Evolutionary conservation across 2,329 filamentous ascomycete species (phyloP), one percentile per base, ranked within the genome.

Genomic region (Aspergillus sp.): DNA sequence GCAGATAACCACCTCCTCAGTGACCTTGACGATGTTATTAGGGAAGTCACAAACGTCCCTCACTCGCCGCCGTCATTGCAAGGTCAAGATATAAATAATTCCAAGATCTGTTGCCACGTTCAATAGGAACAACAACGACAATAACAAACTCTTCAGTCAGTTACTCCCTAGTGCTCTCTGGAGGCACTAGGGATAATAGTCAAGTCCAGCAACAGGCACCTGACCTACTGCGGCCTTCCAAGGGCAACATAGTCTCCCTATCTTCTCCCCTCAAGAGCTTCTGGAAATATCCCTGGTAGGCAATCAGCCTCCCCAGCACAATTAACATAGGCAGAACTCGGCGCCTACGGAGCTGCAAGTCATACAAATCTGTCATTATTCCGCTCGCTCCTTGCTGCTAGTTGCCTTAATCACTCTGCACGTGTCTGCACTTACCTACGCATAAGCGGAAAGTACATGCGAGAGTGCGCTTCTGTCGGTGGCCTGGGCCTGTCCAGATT

Each of bases 281-380:
- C 27, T 40, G 39, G 12, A 48, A 53, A 34, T 58, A 54, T 28
- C 58, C 58, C 9, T 60, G 55, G 54, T 48, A 53, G 35, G 53
- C 52, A 29, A 43, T 57, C 32, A 50, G 58, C 41, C 45, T 57
- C 10, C 47, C 56, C 6, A 38, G 34, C 33, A 56, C 57, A 3
- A 48, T 53, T 27, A 32, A 52, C 54, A 5, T 51, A 49, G 29
- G 51, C 52, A 7, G 55, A 57, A 12, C 35, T 59, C 7, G 28
- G 49, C 29, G 8, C 48, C 10, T 32, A 35, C 19, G n/a, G 45
- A 8, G 36, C 29, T 0, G 42, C 54, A 26, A 55, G 48, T 28
- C 50, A 57, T 47, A 49, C 49, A 3, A 49, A 46, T 29, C 30
- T 52, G 29, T 52, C 57, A 12, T 48, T 57, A 27, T 47, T 59